These are phyloP conservation scores for Takakia lepidozioides DNA, from an alignment of 225 moss, liverwort and hornwort genomes.

Conservation along the genomic window DNA sequence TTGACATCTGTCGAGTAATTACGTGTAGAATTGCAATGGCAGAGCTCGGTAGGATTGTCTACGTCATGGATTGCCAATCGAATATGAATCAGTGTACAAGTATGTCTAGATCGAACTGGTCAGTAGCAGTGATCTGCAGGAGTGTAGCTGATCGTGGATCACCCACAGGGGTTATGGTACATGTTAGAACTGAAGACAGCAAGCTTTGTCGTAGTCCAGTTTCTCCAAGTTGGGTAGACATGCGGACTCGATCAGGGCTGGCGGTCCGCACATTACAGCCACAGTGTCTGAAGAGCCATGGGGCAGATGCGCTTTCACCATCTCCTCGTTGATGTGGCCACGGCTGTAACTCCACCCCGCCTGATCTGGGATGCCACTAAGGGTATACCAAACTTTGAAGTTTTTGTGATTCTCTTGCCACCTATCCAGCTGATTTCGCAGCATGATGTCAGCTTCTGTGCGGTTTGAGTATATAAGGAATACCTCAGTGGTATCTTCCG, in stretches of 20 bases:
- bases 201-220: conserved; percentile 19
- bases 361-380: conserved; percentile 33
- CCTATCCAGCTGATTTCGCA: conserved; percentile 50
- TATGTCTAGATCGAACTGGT: too few species aligned
- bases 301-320: conserved; percentile 53
- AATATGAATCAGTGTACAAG: too few species aligned
- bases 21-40: too few species aligned
- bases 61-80: too few species aligned
- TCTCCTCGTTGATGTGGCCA: conserved; percentile 44
- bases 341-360: conserved; percentile 31
- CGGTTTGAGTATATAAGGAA: conserved; percentile 67
- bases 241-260: conserved; percentile 21
- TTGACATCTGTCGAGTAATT: too few species aligned
- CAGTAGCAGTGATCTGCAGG: too few species aligned
- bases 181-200: conserved; percentile 43
- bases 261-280: conserved; percentile 72
- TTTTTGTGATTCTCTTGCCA: conserved; percentile 50
- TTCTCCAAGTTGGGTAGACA: conserved; percentile 36
- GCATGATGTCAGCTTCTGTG: conserved; percentile 53
- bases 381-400: conserved; percentile 58
- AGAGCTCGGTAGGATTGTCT: too few species aligned
- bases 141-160: too few species aligned
- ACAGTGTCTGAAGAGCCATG: conserved; percentile 13
- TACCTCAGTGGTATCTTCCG: conserved; percentile 51
- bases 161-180: too few species aligned